These are phyloP conservation scores for Astragalus glycyphyllos DNA, from an alignment of 306 rosid genomes.

Conservation along the genomic window DNA sequence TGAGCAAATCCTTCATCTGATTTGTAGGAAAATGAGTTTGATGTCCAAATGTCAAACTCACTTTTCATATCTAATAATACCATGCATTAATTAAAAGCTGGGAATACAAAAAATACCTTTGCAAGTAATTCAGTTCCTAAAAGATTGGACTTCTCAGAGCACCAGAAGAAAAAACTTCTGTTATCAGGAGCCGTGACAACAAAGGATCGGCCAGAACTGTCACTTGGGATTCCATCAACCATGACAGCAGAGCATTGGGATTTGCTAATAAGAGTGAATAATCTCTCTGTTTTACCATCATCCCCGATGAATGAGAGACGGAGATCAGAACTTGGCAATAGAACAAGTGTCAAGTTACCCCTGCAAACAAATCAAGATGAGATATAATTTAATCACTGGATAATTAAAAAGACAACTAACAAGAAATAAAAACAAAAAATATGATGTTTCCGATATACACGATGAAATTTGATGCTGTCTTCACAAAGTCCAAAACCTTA, in stretches of 20 bases:
- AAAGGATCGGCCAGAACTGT: conserved; percentile 84
- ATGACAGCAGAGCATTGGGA: conserved; percentile 58
- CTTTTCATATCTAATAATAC: background rate
- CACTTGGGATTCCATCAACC: conserved; percentile 70
- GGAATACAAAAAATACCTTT: conserved; percentile 59
- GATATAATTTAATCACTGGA: conserved; percentile 25
- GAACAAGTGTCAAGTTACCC: conserved; percentile 79
- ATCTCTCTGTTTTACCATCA: conserved; percentile 70
- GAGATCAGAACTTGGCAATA: conserved; percentile 86
- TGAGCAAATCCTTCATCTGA: conserved; percentile 85
- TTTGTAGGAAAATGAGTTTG: conserved; percentile 30
- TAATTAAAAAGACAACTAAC: conserved; percentile 23
- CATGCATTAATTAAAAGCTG: conserved; percentile 1
- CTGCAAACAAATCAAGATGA: conserved; percentile 56
- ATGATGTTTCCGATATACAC: background rate
- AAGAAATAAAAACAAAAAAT: background rate
- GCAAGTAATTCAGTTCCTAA: conserved; percentile 81
- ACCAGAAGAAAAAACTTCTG: conserved; percentile 73
- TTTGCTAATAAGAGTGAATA: conserved; percentile 60
- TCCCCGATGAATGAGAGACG: conserved; percentile 88
- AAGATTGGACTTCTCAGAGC: conserved; percentile 89
- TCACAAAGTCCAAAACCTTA: conserved; percentile 6
- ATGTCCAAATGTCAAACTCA: background rate
- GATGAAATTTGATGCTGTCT: background rate
- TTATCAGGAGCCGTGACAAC: conserved; percentile 57